Evolutionary conservation across 192 early-diverging fungal genomes (phyloP), one percentile per base, ranked within the genome.

Genomic region (Globomyces pollinis-pini): DNA sequence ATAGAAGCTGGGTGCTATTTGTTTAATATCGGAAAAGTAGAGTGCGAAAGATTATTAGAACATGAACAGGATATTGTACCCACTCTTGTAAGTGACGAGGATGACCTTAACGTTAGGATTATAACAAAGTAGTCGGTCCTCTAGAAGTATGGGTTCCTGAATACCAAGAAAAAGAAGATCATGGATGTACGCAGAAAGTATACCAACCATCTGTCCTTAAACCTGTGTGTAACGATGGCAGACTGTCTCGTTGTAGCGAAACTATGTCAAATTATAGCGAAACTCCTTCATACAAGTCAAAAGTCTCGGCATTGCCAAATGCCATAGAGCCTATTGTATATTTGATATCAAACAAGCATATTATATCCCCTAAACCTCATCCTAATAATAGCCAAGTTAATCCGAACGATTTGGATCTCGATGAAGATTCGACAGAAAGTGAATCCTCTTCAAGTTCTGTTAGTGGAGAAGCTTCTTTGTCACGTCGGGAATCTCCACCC

Each of bases 111-210:
- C n/a, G n/a, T n/a, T n/a, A n/a, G 31, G 77, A 79, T 47, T 79
- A 79, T 50, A 71, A 79, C 39, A 79, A 75, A 50, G 54, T 79
- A 13, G 61, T 74, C 23, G 77, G 77, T 13, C n/a, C n/a, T n/a
- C 55, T 30, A 1, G 73, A 76, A 23, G 63, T 66, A 1, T 79
- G 73, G 73, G 67, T 76, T 13, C 77, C 77, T 16, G 63, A 61
- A 36, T 79, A 79, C 44, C 50, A 51, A 21, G 50, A 51, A n/a
- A 51, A 18, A 51, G 50, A 51, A 11, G 44, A 47, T 8, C 28
- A 47, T n/a, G n/a, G n/a, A n/a, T n/a, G n/a, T n/a, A n/a, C n/a
- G n/a, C n/a, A n/a, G n/a, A n/a, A n/a, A n/a, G n/a, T n/a, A n/a
- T n/a, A n/a, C n/a, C n/a, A n/a, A n/a, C n/a, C n/a, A n/a, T n/a